Conservation (phyloP, 139 green algal species). For the Monoraphidium neglectum region DNA sequence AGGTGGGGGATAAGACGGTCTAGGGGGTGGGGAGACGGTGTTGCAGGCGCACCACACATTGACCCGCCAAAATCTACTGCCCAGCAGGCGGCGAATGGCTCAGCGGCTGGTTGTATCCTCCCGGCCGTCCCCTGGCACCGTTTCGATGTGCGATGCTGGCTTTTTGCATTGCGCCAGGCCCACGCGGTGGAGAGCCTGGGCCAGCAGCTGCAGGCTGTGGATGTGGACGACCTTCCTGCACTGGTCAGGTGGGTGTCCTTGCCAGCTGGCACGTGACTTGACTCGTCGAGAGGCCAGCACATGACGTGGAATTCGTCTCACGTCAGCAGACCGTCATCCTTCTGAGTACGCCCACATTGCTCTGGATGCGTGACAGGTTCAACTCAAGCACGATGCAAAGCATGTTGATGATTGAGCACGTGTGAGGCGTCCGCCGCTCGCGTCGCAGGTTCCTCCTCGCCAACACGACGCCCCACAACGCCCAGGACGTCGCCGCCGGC, state of each 20-base stretch:
- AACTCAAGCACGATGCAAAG: too few relatives aligned
- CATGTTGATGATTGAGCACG: too few relatives aligned
- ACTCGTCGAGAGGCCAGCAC: too few relatives aligned
- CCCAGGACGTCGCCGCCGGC: not conserved
- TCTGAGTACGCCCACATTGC: too few relatives aligned
- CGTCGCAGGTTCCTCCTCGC: not conserved
- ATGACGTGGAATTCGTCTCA: too few relatives aligned
- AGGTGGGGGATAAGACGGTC: constrained; percentile 20
- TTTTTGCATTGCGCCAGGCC: not conserved
- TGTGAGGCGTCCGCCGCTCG: too few relatives aligned
- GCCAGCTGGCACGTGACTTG: too few relatives aligned
- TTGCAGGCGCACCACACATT: not conserved
- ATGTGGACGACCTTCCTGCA: constrained; percentile 38
- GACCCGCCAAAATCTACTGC: not conserved
- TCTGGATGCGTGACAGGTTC: too few relatives aligned
- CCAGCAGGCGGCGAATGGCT: not conserved
- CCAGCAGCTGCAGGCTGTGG: constrained; percentile 28
- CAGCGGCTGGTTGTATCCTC: not conserved
- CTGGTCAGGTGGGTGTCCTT: constrained; percentile 31
- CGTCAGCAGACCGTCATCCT: too few relatives aligned
- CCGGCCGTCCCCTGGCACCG: too few relatives aligned
- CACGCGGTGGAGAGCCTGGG: constrained; percentile 8
- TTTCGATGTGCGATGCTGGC: too few relatives aligned
- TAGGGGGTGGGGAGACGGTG: not conserved
- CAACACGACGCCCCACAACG: too few relatives aligned